Percentiles rank a stretch among this genome's conserved stretches.
These are phyloP conservation scores for Ilyonectria mors-panacis DNA, from an alignment of 2,329 filamentous ascomycete species.

Conservation along the genomic window DNA sequence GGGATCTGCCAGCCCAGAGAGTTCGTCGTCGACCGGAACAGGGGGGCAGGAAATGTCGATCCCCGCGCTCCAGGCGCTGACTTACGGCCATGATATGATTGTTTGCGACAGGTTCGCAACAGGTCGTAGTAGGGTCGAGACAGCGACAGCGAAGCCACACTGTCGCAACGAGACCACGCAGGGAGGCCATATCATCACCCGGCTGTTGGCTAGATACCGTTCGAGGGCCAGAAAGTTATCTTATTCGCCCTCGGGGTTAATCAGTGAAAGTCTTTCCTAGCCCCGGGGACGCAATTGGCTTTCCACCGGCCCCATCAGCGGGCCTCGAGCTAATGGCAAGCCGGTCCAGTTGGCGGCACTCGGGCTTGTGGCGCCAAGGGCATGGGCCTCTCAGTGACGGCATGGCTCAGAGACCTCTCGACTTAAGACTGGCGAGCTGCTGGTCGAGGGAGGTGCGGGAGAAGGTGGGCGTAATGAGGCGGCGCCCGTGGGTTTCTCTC, in stretches of 20 bases:
- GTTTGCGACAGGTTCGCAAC: not conserved
- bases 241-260: constrained; percentile 10
- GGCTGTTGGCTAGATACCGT: constrained; percentile 7
- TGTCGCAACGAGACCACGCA: too few species aligned
- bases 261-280: constrained; percentile 20
- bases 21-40: constrained; percentile 9
- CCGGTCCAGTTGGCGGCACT: constrained; percentile 41
- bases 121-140: not conserved
- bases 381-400: constrained; percentile 38
- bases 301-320: constrained; percentile 29
- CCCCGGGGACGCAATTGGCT: constrained; percentile 19
- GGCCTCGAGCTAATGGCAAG: constrained; percentile 26
- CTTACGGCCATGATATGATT: not conserved
- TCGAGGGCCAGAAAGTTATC: not conserved
- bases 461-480: constrained; percentile 35
- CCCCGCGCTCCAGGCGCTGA: constrained; percentile 1
- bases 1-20: constrained; percentile 19
- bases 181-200: not conserved
- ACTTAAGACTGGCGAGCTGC: constrained; percentile 25
- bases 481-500: constrained; percentile 20
- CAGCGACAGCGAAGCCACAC: too few species aligned
- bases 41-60: constrained; percentile 4
- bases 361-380: constrained; percentile 37
- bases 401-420: constrained; percentile 36
- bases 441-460: constrained; percentile 12